A percentile compares a stretch with the other conserved stretches of the same genome.
Evolutionary conservation across 257 asterid species (phyloP).

Genomic region (Penstemon eatonii): DNA sequence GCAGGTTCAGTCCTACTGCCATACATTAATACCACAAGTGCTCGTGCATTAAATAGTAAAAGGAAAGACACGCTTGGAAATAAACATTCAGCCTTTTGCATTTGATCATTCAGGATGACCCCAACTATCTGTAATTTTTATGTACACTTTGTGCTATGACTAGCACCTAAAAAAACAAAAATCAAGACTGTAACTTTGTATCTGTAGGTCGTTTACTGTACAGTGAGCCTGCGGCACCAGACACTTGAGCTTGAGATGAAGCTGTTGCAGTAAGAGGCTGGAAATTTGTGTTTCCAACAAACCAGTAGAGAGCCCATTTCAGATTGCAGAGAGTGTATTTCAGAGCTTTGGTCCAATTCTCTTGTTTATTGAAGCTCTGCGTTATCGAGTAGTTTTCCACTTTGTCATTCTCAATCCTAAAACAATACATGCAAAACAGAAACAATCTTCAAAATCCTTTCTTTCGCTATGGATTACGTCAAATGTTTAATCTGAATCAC

Average conservation of each 20-base stretch:
- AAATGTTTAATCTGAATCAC: not conserved
- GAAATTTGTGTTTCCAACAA: constrained; percentile 87
- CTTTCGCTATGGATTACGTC: not conserved
- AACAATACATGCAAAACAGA: constrained; percentile 25
- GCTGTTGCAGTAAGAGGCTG: constrained; percentile 72
- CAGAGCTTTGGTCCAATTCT: constrained; percentile 98
- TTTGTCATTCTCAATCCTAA: constrained; percentile 94
- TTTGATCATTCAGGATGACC: too few relatives aligned
- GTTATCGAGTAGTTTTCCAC: constrained; percentile 89
- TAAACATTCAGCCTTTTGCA: too few relatives aligned
- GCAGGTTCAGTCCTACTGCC: too few relatives aligned
- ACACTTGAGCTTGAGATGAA: constrained; percentile 55
- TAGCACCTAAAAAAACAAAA: constrained; percentile 17
- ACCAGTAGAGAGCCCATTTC: constrained; percentile 99
- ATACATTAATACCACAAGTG: too few relatives aligned
- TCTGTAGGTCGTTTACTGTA: constrained; percentile 49
- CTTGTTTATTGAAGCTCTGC: constrained; percentile 91
- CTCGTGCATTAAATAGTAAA: too few relatives aligned
- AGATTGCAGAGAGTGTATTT: constrained; percentile 93
- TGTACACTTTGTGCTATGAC: too few relatives aligned
- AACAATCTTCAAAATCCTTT: not conserved
- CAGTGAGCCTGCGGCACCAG: constrained; percentile 47
- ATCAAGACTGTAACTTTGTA: constrained; percentile 41
- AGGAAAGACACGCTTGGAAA: too few relatives aligned
- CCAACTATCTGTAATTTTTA: too few relatives aligned